Percentiles rank a stretch among this genome's conserved stretches.
Evolutionary conservation across 2,329 filamentous ascomycete genomes (phyloP).

Genomic region (Microthyrium microscopicum): DNA sequence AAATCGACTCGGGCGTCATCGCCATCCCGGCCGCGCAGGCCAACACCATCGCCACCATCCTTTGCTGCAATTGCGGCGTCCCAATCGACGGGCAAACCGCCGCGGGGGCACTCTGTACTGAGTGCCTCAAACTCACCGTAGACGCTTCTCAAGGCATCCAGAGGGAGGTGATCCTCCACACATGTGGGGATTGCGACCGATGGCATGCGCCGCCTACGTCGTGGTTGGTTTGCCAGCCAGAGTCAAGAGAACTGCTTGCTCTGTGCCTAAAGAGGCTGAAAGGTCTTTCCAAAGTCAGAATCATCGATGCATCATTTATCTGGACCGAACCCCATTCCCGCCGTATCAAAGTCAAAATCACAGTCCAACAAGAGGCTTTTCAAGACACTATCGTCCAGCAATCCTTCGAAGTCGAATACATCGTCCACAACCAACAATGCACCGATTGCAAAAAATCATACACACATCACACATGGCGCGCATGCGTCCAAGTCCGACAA

Average conservation of each 20-base stretch:
- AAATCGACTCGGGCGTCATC: too few species aligned
- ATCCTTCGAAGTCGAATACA: constrained; percentile 84
- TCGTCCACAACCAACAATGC: constrained; percentile 84
- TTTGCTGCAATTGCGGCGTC: constrained; percentile 95
- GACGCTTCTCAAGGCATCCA: constrained; percentile 42
- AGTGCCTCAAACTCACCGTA: constrained; percentile 87
- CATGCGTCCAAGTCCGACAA: constrained; percentile 85
- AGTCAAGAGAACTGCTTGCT: constrained; percentile 84
- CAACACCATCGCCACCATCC: constrained; percentile 33
- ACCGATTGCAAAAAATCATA: constrained; percentile 91
- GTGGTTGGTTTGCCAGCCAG: constrained; percentile 71
- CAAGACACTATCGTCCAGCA: constrained; percentile 67
- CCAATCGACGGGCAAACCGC: constrained; percentile 83
- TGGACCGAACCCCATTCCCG: constrained; percentile 97
- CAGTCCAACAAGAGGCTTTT: constrained; percentile 59
- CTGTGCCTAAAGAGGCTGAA: constrained; percentile 78
- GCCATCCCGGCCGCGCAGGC: too few species aligned
- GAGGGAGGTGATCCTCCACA: constrained; percentile 8
- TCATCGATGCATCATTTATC: constrained; percentile 90
- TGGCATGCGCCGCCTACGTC: constrained; percentile 76
- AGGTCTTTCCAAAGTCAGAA: constrained; percentile 74
- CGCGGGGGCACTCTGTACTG: constrained; percentile 79
- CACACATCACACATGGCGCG: constrained; percentile 90
- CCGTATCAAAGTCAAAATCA: constrained; percentile 86
- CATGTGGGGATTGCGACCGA: constrained; percentile 21